Base-by-base conservation (phyloP, 306 rosid genomes). In the Glycine tomentella region DNA sequence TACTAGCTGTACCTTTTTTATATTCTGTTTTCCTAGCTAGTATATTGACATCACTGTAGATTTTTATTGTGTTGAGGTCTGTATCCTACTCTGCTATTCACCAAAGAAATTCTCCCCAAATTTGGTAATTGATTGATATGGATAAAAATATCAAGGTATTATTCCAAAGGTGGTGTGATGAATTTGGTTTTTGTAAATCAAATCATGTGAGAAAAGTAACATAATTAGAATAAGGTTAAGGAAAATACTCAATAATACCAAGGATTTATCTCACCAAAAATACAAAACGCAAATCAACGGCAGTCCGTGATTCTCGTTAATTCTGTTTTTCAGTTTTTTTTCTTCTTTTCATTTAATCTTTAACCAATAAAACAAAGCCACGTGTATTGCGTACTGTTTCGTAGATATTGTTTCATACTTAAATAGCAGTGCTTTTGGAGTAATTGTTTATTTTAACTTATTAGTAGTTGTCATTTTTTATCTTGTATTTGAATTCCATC, bases 61-160 rank as follows among this genome's bases (percentile, higher is more conserved):
- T 9, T 49, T 65, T 25, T 56, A 48, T 36, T 25, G 31, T 25
- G 31, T 25, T 25, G 31, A 25, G 31, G 31, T 25, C 31, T 25
- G 16, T 31, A 11, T 74, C 13, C 9, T 33, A 34, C 40, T 51
- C 75, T 64, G 20, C 36, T 48, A 51, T 67, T 84, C 45, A 51
- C 14, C 38, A 15, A 53, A n/a, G n/a, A 34, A 52, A n/a, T 62
- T 25, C 2, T 75, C 8, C n/a, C 20, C 0, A 14, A 45, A 3
- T 34, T 14, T 72, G 14, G 15, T 80, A 31, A 46, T 16, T 56
- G 25, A 48, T 64, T 81, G 33, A 42, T 40, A 33, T 36, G 67
- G 11, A 61, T 5, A 5, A 25, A n/a, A 25, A 42, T 20, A 17
- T 25, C 12, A 0, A 42, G 14, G 16, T 9, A 0, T 25, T 53